phyloP scores from a whole-genome alignment of 768 basidiomycete species.

The Mycena chlorophos region DNA sequence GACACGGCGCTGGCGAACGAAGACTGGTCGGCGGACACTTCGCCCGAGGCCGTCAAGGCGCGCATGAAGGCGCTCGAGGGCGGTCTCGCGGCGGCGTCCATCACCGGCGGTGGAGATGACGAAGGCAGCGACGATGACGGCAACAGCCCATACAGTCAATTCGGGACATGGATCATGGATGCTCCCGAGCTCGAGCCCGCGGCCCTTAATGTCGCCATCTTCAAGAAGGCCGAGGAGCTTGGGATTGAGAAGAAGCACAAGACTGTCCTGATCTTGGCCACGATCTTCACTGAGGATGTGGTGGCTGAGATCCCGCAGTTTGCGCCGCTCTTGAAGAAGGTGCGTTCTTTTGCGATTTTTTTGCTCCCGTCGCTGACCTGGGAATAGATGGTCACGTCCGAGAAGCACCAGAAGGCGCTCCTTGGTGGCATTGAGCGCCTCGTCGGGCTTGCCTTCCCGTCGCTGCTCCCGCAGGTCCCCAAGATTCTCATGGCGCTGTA shows the following conservation, averaged over 20 bases:
- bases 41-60: slow-evolving; percentile 82
- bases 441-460: slow-evolving; percentile 73
- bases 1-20: slow-evolving; percentile 64
- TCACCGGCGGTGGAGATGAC: slow-evolving; percentile 63
- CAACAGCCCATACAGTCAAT: slow-evolving; percentile 81
- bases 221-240: slow-evolving; percentile 86
- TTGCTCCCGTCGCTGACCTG: slow-evolving; percentile 9
- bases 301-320: slow-evolving; percentile 65
- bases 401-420: slow-evolving; percentile 94
- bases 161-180: slow-evolving; percentile 85
- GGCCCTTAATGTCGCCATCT: slow-evolving; percentile 65
- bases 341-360: slow-evolving; percentile 33
- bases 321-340: slow-evolving; percentile 74
- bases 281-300: slow-evolving; percentile 77
- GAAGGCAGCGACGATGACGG: slow-evolving; percentile 87
- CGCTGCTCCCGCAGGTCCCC: slow-evolving; percentile 70
- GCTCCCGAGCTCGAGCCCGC: slow-evolving; percentile 52
- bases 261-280: slow-evolving; percentile 75
- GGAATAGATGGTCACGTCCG: slow-evolving; percentile 77
- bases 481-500: slow-evolving; percentile 95
- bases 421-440: slow-evolving; percentile 90
- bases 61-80: slow-evolving; percentile 73
- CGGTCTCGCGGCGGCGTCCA: slow-evolving; percentile 51
- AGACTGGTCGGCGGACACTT: slow-evolving; percentile 92
- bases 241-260: slow-evolving; percentile 96